Conservation (phyloP, 768 basidiomycete species). For the Obba rivulosa region DNA sequence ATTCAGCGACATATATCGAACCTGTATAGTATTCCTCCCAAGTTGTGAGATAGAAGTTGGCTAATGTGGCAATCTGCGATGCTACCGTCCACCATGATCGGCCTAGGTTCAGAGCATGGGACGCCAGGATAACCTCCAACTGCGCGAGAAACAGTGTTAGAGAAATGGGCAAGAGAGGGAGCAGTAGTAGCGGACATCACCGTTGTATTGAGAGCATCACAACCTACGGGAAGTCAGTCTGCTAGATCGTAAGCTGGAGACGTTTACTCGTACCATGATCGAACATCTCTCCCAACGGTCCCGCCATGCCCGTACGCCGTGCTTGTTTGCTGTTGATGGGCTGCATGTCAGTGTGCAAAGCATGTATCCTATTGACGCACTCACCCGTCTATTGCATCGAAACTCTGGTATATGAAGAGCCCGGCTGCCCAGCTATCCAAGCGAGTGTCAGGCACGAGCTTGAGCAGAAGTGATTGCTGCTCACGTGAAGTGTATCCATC, state of each 20-base stretch:
- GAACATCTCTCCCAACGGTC: constrained; percentile 96
- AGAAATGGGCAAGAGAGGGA: too few species aligned
- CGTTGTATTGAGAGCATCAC: constrained; percentile 93
- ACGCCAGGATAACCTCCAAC: constrained; percentile 82
- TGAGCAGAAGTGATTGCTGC: constrained; percentile 19
- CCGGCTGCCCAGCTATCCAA: constrained; percentile 76
- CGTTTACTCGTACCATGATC: constrained; percentile 70
- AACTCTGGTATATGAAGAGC: constrained; percentile 85
- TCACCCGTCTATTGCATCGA: constrained; percentile 92
- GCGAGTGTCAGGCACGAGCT: neutral
- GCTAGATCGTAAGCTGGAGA: neutral
- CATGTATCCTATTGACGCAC: too few species aligned
- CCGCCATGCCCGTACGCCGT: constrained; percentile 93
- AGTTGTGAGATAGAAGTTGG: constrained; percentile 70
- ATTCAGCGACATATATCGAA: constrained; percentile 15
- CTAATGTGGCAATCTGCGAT: constrained; percentile 65
- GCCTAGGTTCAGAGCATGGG: constrained; percentile 84
- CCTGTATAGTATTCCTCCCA: constrained; percentile 90
- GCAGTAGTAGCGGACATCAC: constrained; percentile 31
- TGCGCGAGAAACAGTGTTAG: constrained; percentile 22
- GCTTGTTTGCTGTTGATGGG: constrained; percentile 87
- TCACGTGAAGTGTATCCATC: constrained; percentile 89
- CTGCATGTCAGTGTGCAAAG: neutral
- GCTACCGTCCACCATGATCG: constrained; percentile 97
- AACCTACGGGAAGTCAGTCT: constrained; percentile 40